phyloP scores from a whole-genome alignment of 208 protist genomes.

The Leishmania aethiopica region DNA sequence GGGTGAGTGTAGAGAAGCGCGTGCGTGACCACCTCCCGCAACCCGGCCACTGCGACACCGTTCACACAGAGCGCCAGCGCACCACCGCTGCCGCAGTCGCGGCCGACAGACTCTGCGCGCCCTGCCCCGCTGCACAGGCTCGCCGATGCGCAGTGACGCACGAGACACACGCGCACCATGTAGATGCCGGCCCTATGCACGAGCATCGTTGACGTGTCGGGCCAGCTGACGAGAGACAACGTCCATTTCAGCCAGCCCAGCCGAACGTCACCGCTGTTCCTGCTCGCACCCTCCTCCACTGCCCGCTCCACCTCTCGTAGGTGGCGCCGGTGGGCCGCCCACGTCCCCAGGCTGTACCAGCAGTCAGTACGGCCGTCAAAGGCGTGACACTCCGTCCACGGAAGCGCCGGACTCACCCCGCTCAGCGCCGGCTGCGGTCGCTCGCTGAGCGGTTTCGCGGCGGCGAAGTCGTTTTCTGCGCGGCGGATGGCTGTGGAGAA shows the following conservation, averaged over 20 bases:
- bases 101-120: not conserved
- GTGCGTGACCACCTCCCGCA: slow-evolving; percentile 10
- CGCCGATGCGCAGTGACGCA: slow-evolving; percentile 27
- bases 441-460: not conserved
- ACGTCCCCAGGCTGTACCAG: slow-evolving; percentile 41
- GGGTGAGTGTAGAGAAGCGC: slow-evolving; percentile 16
- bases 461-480: not conserved
- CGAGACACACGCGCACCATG: slow-evolving; percentile 42
- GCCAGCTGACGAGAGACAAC: slow-evolving; percentile 32
- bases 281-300: not conserved
- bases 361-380: slow-evolving; percentile 50
- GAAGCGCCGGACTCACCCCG: slow-evolving; percentile 21
- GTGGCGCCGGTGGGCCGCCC: slow-evolving; percentile 15
- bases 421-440: not conserved
- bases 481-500: slow-evolving; percentile 20
- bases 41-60: slow-evolving; percentile 9
- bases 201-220: slow-evolving; percentile 18
- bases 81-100: not conserved
- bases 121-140: slow-evolving; percentile 3
- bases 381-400: slow-evolving; percentile 42
- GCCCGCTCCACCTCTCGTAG: slow-evolving; percentile 5
- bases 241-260: slow-evolving; percentile 19
- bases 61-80: slow-evolving; percentile 23
- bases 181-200: slow-evolving; percentile 46
- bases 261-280: not conserved